A percentile compares a stretch with the other conserved stretches of the same genome.
Conservation (phyloP, 345 rosid species). For the Populus deltoides region DNA sequence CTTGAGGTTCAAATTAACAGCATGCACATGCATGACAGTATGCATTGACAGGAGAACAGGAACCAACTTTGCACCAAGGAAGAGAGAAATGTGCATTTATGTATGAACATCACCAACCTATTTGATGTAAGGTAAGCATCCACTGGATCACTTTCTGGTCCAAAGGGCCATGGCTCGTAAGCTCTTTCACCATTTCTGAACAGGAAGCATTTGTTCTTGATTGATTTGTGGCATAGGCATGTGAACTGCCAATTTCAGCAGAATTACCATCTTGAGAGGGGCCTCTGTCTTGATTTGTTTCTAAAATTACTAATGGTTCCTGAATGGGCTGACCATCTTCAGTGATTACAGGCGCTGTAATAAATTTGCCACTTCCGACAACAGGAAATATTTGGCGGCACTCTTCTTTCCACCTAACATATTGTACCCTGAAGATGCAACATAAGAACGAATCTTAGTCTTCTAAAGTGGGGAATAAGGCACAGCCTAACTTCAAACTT, state of each 20-base stretch:
- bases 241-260: slow-evolving; percentile 17
- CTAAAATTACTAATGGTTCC: slow-evolving; percentile 73
- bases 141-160: slow-evolving; percentile 83
- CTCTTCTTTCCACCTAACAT: slow-evolving; percentile 76
- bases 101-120: slow-evolving; percentile 54
- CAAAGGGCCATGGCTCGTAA: slow-evolving; percentile 48
- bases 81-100: slow-evolving; percentile 1
- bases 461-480: background rate
- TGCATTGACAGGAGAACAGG: background rate
- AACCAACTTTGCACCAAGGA: background rate
- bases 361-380: slow-evolving; percentile 78
- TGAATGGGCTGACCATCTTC: slow-evolving; percentile 75
- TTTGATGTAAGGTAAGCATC: slow-evolving; percentile 88
- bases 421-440: slow-evolving; percentile 54
- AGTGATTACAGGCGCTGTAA: slow-evolving; percentile 89
- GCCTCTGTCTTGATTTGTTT: slow-evolving; percentile 52
- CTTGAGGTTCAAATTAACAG: background rate
- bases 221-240: slow-evolving; percentile 17
- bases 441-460: slow-evolving; percentile 1
- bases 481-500: background rate
- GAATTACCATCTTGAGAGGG: slow-evolving; percentile 3
- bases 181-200: slow-evolving; percentile 52
- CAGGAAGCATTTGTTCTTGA: slow-evolving; percentile 36
- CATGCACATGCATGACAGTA: background rate
- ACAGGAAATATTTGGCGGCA: slow-evolving; percentile 72